Conservation (phyloP, 2,329 filamentous ascomycete species). For the Periconia sp. region DNA sequence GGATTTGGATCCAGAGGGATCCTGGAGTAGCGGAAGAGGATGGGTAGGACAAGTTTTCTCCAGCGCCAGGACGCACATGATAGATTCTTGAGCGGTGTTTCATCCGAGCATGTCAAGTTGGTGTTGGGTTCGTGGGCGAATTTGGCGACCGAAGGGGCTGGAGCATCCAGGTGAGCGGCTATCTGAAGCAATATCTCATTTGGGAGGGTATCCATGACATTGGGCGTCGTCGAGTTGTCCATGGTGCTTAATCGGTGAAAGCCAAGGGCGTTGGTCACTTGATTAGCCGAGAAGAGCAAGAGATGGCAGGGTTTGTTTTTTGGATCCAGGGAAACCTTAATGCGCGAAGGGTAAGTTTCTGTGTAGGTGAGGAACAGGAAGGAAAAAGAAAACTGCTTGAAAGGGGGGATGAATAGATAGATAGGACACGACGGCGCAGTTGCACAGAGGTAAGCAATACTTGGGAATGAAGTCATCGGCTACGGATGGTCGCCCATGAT, state of each 20-base stretch:
- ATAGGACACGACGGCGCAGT: background rate
- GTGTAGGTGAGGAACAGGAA: background rate
- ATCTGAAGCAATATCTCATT: constrained; percentile 42
- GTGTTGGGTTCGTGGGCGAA: constrained; percentile 36
- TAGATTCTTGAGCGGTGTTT: constrained; percentile 30
- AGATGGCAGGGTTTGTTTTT: too few relatives aligned
- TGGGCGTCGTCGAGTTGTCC: background rate
- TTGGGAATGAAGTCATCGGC: background rate
- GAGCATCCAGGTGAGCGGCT: constrained; percentile 28
- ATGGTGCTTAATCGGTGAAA: background rate
- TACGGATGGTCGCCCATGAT: background rate
- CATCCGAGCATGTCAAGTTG: constrained; percentile 23
- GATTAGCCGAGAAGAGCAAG: too few relatives aligned
- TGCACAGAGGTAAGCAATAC: background rate
- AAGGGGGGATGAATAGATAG: too few relatives aligned
- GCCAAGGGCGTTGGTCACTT: too few relatives aligned
- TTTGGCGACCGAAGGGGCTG: constrained; percentile 34
- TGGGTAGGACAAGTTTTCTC: constrained; percentile 33
- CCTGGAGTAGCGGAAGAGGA: constrained; percentile 34
- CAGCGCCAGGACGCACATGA: constrained; percentile 36
- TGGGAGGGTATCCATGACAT: constrained; percentile 20
- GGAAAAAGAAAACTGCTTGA: background rate
- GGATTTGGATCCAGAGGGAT: constrained; percentile 29
- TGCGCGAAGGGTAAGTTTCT: background rate
- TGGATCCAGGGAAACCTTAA: too few relatives aligned